phyloP scores from a whole-genome alignment of 805 yeast species.

The Candida methanosorbosa region DNA sequence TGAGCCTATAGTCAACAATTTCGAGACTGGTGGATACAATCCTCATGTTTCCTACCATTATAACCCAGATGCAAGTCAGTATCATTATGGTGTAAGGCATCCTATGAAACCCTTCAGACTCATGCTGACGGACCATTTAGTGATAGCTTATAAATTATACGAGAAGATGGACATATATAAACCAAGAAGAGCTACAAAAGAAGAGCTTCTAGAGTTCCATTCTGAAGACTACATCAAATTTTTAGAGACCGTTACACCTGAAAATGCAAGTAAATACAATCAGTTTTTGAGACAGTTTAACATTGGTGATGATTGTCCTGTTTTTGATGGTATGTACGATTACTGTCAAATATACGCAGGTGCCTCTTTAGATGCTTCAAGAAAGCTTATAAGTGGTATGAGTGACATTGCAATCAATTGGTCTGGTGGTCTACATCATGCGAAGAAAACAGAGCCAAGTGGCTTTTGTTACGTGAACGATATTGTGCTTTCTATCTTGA shows the following conservation, averaged over 20 bases:
- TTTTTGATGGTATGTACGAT: slow-evolving; percentile 70
- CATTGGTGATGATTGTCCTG: slow-evolving; percentile 93
- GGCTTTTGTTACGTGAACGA: slow-evolving; percentile 91
- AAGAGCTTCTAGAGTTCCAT: slow-evolving; percentile 97
- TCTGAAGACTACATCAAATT: slow-evolving; percentile 97
- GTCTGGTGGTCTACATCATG: slow-evolving; percentile 92
- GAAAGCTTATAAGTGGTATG: slow-evolving; percentile 70
- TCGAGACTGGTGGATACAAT: slow-evolving; percentile 29
- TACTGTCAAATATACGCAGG: slow-evolving; percentile 79
- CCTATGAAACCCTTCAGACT: slow-evolving; percentile 98
- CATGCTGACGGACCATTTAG: slow-evolving; percentile 89
- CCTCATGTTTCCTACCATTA: slow-evolving; percentile 81
- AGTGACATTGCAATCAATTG: slow-evolving; percentile 90
- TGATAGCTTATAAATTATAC: slow-evolving; percentile 75
- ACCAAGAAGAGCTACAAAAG: slow-evolving; percentile 95
- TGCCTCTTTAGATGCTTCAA: slow-evolving; percentile 85
- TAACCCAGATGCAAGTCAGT: slow-evolving; percentile 70
- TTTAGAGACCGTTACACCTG: slow-evolving; percentile 83
- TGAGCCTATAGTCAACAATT: slow-evolving; percentile 31
- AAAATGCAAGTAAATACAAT: slow-evolving; percentile 76
- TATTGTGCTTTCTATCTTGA: slow-evolving; percentile 77
- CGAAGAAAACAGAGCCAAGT: slow-evolving; percentile 81
- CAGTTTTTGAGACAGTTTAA: slow-evolving; percentile 89
- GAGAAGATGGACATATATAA: slow-evolving; percentile 92
- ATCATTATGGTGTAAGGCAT: slow-evolving; percentile 87